Evolutionary conservation across 202 grass and related monocot genomes (phyloP).

Genomic region (Musa balbisiana): DNA sequence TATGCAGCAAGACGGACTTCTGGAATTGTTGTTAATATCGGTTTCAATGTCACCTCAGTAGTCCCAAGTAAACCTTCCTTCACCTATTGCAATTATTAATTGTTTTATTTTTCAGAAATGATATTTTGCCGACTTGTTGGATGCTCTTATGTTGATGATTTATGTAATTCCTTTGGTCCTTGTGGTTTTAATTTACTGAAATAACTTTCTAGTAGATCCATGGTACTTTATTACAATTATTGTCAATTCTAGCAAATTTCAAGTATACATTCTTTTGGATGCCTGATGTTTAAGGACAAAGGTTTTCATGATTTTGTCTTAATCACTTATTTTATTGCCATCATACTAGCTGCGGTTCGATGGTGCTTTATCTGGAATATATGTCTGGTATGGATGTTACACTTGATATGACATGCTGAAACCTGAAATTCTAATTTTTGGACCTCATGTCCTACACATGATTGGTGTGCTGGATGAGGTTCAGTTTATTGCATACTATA

Average conservation of each 20-base stretch:
- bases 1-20: constrained; percentile 78
- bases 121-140: neutral
- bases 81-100: neutral
- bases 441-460: too few relatives aligned
- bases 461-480: too few relatives aligned
- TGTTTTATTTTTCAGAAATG: neutral
- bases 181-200: neutral
- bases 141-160: neutral
- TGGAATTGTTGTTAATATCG: constrained; percentile 92
- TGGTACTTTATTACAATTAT: neutral
- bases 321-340: too few relatives aligned
- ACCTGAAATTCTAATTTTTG: too few relatives aligned
- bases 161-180: neutral
- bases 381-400: too few relatives aligned
- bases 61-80: constrained; percentile 65
- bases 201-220: neutral
- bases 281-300: neutral
- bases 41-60: constrained; percentile 73
- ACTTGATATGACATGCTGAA: too few relatives aligned
- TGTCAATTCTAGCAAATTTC: neutral
- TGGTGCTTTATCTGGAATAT: too few relatives aligned
- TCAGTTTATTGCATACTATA: too few relatives aligned
- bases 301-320: too few relatives aligned
- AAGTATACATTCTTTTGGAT: neutral
- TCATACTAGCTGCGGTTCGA: too few relatives aligned